These are phyloP conservation scores for Cyclostephanos tholiformis DNA, from an alignment of 108 stramenopile genomes.

Conservation along the genomic window DNA sequence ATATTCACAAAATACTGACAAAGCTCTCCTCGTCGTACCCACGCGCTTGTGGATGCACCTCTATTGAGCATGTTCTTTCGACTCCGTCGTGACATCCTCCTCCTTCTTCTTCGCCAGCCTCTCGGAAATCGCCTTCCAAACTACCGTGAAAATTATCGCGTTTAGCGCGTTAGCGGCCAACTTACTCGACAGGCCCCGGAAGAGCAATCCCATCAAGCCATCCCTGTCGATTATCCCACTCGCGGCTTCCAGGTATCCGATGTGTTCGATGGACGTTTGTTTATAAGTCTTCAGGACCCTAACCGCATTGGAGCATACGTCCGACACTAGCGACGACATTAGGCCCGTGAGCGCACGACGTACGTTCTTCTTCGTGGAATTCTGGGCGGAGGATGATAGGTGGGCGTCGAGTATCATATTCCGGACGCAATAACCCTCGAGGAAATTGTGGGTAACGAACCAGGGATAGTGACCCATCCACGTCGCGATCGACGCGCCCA, in stretches of 20 bases:
- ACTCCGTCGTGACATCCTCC: too few relatives aligned
- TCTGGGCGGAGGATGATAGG: constrained; percentile 40
- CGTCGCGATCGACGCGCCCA: constrained; percentile 78
- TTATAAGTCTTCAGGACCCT: constrained; percentile 91
- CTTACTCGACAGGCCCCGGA: constrained; percentile 55
- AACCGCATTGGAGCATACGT: constrained; percentile 82
- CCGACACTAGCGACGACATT: constrained; percentile 66
- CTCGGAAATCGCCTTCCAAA: constrained; percentile 62
- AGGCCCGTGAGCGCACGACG: constrained; percentile 70
- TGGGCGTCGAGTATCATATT: constrained; percentile 64
- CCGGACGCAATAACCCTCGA: constrained; percentile 65
- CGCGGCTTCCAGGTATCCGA: constrained; percentile 64
- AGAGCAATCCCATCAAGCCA: constrained; percentile 44
- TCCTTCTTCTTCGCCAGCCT: constrained; percentile 37
- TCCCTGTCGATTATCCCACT: constrained; percentile 38
- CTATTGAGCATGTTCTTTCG: too few relatives aligned
- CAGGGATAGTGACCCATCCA: constrained; percentile 89
- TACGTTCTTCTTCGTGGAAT: constrained; percentile 42
- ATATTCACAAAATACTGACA: too few relatives aligned
- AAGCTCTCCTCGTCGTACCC: too few relatives aligned
- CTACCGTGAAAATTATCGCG: constrained; percentile 56
- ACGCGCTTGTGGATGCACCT: too few relatives aligned
- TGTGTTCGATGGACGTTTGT: constrained; percentile 75
- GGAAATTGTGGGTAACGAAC: constrained; percentile 83
- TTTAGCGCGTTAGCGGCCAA: constrained; percentile 57